These are phyloP conservation scores for Cadophora malorum DNA, from an alignment of 2,329 filamentous ascomycete species.

Conservation along the genomic window DNA sequence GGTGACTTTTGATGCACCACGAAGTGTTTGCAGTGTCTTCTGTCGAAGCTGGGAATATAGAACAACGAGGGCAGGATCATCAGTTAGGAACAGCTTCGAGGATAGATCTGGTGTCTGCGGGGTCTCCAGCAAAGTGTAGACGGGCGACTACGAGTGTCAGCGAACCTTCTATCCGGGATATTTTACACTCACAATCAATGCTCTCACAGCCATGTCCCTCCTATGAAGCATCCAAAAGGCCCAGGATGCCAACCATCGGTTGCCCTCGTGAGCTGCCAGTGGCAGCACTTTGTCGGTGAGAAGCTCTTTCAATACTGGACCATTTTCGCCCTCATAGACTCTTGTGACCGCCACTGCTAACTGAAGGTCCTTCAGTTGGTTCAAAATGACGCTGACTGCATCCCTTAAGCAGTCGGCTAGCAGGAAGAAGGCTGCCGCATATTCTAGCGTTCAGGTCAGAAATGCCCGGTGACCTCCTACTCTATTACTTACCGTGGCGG, in stretches of 20 bases:
- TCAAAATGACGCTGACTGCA: slow-evolving; percentile 84
- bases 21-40: slow-evolving; percentile 80
- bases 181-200: slow-evolving; percentile 70
- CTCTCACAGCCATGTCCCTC: slow-evolving; percentile 82
- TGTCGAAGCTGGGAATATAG: slow-evolving; percentile 87
- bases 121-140: slow-evolving; percentile 75
- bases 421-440: slow-evolving; percentile 95
- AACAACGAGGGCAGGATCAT: slow-evolving; percentile 88
- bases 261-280: slow-evolving; percentile 78
- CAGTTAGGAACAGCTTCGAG: slow-evolving; percentile 81
- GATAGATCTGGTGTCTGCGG: slow-evolving; percentile 72
- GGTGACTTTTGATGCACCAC: slow-evolving; percentile 82
- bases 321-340: slow-evolving; percentile 86
- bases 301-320: slow-evolving; percentile 74
- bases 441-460: slow-evolving; percentile 60
- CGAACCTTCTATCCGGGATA: background rate
- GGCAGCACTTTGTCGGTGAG: slow-evolving; percentile 81
- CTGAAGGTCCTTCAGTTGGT: slow-evolving; percentile 87
- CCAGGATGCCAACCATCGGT: slow-evolving; percentile 95
- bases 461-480: slow-evolving; percentile 19
- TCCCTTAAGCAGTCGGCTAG: slow-evolving; percentile 85
- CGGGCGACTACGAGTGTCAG: slow-evolving; percentile 66
- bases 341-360: slow-evolving; percentile 87
- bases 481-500: slow-evolving; percentile 70
- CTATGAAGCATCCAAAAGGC: slow-evolving; percentile 90